Evolutionary conservation across 1,284 basidiomycete genomes (phyloP), one percentile per base, ranked within the genome.

Genomic region (Ustilago xerochloae): DNA sequence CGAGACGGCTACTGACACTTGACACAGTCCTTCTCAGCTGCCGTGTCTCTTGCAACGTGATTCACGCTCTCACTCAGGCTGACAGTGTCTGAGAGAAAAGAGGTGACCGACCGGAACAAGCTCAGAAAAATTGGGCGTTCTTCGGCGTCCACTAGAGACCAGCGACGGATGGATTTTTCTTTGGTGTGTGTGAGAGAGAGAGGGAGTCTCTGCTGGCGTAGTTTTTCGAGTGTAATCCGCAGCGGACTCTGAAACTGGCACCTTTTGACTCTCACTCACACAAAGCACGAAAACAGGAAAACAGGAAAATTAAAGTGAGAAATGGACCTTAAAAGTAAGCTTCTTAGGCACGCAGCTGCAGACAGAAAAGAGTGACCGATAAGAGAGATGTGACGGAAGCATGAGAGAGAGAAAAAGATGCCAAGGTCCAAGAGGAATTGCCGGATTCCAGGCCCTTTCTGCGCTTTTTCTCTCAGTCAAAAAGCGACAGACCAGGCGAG

Each of bases 51-150:
- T n/a, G n/a, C 39, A 41, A 22, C 18, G 39, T 50, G 49, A 51
- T 26, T 47, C 45, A 47, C 45, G 28, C 28, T 47, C 28, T 29
- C 45, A 12, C 28, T 32, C 8, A 47, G n/a, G n/a, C 26, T 4
- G 28, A 29, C n/a, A 24, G 18, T 20, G 18, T 41, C 20, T 8
- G 18, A 41, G 18, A 41, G n/a, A n/a, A n/a, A 3, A 43, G 22
- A 43, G 38, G 20, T 43, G 41, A 43, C 41, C 41, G 45, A 47
- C 26, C 45, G 45, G 45, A 47, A 47, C 8, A 47, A n/a, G n/a
- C n/a, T n/a, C n/a, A n/a, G n/a, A n/a, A n/a, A n/a, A n/a, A n/a
- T n/a, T n/a, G n/a, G 45, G 45, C 45, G 12, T 32, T 43, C 26
- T 24, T 24, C 35, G n/a, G n/a, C n/a, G n/a, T n/a, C n/a, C n/a